These are phyloP conservation scores for Metschnikowia baotianmanensis DNA, from an alignment of 805 yeast genomes.

Conservation along the genomic window DNA sequence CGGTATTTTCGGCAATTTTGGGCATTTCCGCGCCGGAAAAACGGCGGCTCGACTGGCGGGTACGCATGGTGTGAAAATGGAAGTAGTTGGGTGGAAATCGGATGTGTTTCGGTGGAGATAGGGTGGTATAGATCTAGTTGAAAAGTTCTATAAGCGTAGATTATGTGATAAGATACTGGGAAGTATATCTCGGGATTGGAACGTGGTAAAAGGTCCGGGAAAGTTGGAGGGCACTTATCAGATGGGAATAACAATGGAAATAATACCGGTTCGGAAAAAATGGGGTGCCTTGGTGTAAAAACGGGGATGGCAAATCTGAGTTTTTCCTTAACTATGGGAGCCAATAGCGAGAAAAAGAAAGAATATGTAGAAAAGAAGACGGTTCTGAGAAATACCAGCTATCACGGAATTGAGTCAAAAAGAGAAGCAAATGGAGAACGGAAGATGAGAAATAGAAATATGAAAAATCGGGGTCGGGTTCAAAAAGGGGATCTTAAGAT, in stretches of 20 bases:
- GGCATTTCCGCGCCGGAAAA: slow-evolving; percentile 25
- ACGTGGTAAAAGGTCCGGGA: no score
- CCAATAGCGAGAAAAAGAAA: not conserved
- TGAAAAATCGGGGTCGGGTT: not conserved
- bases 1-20: slow-evolving; percentile 7
- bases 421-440: not conserved
- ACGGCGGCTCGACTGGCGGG: slow-evolving; percentile 34
- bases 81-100: not conserved
- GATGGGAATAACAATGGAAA: not conserved
- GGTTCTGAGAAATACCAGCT: slow-evolving; percentile 9
- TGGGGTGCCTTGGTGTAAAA: not conserved
- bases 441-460: not conserved
- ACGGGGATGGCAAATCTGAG: not conserved
- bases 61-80: slow-evolving; percentile 13
- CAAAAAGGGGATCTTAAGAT: not conserved
- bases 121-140: no score
- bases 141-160: no score
- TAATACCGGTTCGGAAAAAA: not conserved
- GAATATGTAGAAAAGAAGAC: not conserved
- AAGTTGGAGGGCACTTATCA: no score
- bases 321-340: not conserved
- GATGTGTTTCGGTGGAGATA: no score
- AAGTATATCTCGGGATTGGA: no score
- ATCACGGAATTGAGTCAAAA: slow-evolving; percentile 7
- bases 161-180: not conserved